Conservation (phyloP, 1,139 yeast species). For the Suhomyces yuchorum region DNA sequence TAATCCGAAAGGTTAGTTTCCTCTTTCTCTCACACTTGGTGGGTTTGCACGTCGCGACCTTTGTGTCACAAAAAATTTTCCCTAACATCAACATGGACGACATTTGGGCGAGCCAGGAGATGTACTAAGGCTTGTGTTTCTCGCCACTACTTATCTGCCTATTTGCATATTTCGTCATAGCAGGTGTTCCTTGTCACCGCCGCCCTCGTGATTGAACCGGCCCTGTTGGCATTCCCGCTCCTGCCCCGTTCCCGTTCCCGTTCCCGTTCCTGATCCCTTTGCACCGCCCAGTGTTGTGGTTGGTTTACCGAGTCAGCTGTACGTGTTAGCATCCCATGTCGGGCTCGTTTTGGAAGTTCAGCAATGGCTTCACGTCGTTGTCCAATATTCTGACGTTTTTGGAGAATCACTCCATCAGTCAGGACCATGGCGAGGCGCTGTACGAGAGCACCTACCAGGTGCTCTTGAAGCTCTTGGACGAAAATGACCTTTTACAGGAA, state of each 20-base stretch:
- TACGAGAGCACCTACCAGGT: conserved; percentile 28
- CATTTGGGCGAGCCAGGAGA: conserved; percentile 4
- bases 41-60: conserved; percentile 1
- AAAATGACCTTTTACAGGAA: conserved; percentile 84
- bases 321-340: conserved; percentile 48
- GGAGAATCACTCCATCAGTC: conserved; percentile 48
- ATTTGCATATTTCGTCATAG: background rate
- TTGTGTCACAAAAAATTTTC: conserved; percentile 15
- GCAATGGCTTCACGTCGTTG: conserved; percentile 77
- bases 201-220: conserved; percentile 1
- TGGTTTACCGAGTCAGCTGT: background rate
- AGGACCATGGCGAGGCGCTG: conserved; percentile 28
- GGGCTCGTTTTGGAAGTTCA: conserved; percentile 89
- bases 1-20: background rate
- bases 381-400: conserved; percentile 75
- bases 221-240: background rate
- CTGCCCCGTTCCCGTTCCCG: background rate
- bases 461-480: conserved; percentile 74
- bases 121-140: conserved; percentile 8
- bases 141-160: background rate
- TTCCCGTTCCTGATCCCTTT: conserved; percentile 1
- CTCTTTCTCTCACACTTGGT: background rate
- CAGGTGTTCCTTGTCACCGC: background rate
- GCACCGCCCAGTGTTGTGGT: background rate
- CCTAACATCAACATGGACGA: conserved; percentile 11